These are phyloP conservation scores for Pachyrhizus erosus DNA, from an alignment of 306 rosid genomes.

Conservation along the genomic window DNA sequence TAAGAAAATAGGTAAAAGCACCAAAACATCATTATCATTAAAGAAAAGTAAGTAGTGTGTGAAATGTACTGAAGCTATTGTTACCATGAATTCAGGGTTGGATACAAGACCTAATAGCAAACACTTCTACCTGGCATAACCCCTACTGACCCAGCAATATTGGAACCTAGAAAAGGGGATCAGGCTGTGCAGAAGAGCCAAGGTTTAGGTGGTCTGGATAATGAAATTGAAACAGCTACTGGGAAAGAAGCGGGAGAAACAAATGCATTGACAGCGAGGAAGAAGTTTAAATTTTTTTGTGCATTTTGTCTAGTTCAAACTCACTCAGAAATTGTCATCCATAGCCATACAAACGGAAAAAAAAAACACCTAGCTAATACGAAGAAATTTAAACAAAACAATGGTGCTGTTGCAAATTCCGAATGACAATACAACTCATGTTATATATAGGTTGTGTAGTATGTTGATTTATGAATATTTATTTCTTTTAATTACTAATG, in stretches of 20 bases:
- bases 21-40: not conserved
- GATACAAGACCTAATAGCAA: slow-evolving; percentile 14
- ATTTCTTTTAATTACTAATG: no score
- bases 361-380: not conserved
- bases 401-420: not conserved
- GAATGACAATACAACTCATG: not conserved
- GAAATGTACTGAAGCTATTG: not conserved
- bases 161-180: not conserved
- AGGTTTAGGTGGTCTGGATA: not conserved
- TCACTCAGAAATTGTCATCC: not conserved
- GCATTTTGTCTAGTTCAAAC: not conserved
- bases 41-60: slow-evolving; percentile 35
- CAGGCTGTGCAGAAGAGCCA: not conserved
- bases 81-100: slow-evolving; percentile 27
- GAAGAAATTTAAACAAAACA: not conserved
- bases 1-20: slow-evolving; percentile 27
- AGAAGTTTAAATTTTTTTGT: not conserved
- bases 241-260: not conserved
- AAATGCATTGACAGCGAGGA: not conserved
- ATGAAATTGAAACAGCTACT: not conserved
- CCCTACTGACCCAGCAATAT: not conserved
- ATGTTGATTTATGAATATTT: not conserved
- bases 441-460: no score
- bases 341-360: not conserved
- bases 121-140: not conserved